These are phyloP conservation scores for Pseudogymnoascus sp. DNA, from an alignment of 2,329 filamentous ascomycete genomes.

Conservation along the genomic window DNA sequence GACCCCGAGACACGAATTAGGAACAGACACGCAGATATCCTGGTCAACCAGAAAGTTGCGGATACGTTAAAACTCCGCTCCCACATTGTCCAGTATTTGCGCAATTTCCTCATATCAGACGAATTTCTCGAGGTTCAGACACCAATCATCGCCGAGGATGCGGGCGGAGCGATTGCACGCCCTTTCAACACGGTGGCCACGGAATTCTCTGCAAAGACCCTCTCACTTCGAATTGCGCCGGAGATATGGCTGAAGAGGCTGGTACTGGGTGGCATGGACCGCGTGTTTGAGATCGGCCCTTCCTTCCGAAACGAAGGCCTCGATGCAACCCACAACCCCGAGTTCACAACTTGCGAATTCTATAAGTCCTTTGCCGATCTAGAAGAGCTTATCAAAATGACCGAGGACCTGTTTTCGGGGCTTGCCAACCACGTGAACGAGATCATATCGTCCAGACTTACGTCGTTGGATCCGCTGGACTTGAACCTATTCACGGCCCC, in stretches of 20 bases:
- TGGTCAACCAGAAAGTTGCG: constrained; percentile 60
- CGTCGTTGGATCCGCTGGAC: constrained; percentile 40
- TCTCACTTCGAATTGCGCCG: constrained; percentile 81
- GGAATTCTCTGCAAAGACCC: constrained; percentile 60
- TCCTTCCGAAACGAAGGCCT: constrained; percentile 90
- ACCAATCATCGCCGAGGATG: constrained; percentile 71
- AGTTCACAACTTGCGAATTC: constrained; percentile 97
- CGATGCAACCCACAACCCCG: constrained; percentile 87
- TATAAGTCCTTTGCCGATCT: constrained; percentile 80
- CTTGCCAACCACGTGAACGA: constrained; percentile 45
- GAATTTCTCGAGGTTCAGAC: constrained; percentile 84
- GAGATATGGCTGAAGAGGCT: constrained; percentile 93
- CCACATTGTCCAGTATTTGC: constrained; percentile 62
- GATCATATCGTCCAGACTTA: constrained; percentile 38
- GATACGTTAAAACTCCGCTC: constrained; percentile 68
- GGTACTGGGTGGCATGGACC: constrained; percentile 78
- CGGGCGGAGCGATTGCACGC: constrained; percentile 79
- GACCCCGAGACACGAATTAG: constrained; percentile 65
- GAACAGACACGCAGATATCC: constrained; percentile 76
- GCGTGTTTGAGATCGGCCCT: constrained; percentile 86
- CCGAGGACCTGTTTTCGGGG: constrained; percentile 59
- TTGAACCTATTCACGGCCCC: constrained; percentile 41
- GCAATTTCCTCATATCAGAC: constrained; percentile 60
- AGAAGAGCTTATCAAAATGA: constrained; percentile 63
- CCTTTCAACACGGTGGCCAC: constrained; percentile 76